These are phyloP conservation scores for Monosporascus cannonballus DNA, from an alignment of 2,329 filamentous ascomycete species.

Conservation along the genomic window DNA sequence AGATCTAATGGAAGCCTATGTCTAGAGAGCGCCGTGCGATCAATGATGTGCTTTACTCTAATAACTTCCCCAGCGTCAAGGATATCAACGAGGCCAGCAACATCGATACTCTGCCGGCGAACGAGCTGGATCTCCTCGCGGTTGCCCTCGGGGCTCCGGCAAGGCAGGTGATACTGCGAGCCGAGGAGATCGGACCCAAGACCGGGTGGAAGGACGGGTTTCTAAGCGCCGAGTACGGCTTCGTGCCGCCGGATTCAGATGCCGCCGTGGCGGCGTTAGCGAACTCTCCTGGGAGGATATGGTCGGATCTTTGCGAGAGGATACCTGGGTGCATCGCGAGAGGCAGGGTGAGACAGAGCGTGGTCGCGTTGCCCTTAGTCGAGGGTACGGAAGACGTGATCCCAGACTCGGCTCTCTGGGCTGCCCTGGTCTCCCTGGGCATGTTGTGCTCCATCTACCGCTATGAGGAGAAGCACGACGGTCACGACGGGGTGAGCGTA, in stretches of 20 bases:
- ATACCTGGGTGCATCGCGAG: constrained; percentile 46
- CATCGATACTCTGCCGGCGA: constrained; percentile 41
- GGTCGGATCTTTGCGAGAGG: constrained; percentile 47
- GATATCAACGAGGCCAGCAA: constrained; percentile 34
- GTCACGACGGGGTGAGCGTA: constrained; percentile 30
- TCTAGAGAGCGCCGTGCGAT: constrained; percentile 38
- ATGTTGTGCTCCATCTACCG: constrained; percentile 49
- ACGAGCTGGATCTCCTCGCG: constrained; percentile 43
- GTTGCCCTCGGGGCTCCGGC: constrained; percentile 48
- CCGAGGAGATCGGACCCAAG: constrained; percentile 43
- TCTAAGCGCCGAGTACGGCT: constrained; percentile 44
- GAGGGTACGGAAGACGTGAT: constrained; percentile 43
- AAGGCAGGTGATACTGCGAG: constrained; percentile 46
- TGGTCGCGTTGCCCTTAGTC: constrained; percentile 41
- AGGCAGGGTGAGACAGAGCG: constrained; percentile 43
- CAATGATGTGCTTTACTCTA: constrained; percentile 41
- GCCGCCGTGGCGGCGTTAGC: constrained; percentile 40
- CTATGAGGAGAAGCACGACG: constrained; percentile 47
- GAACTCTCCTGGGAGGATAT: constrained; percentile 44
- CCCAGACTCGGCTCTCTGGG: constrained; percentile 47
- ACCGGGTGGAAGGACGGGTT: constrained; percentile 50
- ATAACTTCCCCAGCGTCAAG: constrained; percentile 32
- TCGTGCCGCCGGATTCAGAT: constrained; percentile 44
- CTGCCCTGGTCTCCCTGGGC: constrained; percentile 43
- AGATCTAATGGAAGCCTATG: constrained; percentile 2